Conservation (phyloP, 768 basidiomycete genomes). For the Chalciporus sphaerocephalus region DNA sequence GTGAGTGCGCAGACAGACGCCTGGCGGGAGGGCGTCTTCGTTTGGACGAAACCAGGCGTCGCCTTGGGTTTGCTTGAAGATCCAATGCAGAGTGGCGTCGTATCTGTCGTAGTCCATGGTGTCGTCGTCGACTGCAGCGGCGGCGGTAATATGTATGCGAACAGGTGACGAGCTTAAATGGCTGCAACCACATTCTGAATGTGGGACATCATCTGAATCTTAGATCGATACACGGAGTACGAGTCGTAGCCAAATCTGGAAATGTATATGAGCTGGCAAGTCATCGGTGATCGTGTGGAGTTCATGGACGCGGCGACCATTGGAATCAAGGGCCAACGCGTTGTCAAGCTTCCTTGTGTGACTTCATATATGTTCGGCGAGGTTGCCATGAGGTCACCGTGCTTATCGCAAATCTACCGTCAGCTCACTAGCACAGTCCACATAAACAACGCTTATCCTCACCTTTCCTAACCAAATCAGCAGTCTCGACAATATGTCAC, state of each 20-base stretch:
- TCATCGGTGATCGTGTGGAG: background rate
- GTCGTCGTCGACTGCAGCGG: slow-evolving; percentile 2
- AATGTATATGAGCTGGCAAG: background rate
- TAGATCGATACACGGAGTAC: background rate
- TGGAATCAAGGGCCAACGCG: slow-evolving; percentile 9
- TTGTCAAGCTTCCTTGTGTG: slow-evolving; percentile 1
- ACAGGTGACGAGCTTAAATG: slow-evolving; percentile 4
- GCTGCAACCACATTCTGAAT: background rate
- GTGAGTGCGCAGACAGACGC: slow-evolving; percentile 48
- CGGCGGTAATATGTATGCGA: background rate
- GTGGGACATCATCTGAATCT: background rate
- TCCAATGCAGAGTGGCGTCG: slow-evolving; percentile 28
- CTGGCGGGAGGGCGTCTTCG: slow-evolving; percentile 43
- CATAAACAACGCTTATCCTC: slow-evolving; percentile 14
- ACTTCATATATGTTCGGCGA: slow-evolving; percentile 2
- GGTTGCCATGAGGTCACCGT: slow-evolving; percentile 1
- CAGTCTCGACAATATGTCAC: slow-evolving; percentile 11
- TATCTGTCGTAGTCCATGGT: slow-evolving; percentile 34
- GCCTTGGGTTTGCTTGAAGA: slow-evolving; percentile 36
- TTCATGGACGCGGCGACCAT: slow-evolving; percentile 1
- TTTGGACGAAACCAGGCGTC: slow-evolving; percentile 54
- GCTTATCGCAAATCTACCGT: background rate
- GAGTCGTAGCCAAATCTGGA: background rate
- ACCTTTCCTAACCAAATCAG: background rate
- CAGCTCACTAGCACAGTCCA: background rate